phyloP scores from a whole-genome alignment of 176 grass and related monocot genomes.

The Ananas comosus region DNA sequence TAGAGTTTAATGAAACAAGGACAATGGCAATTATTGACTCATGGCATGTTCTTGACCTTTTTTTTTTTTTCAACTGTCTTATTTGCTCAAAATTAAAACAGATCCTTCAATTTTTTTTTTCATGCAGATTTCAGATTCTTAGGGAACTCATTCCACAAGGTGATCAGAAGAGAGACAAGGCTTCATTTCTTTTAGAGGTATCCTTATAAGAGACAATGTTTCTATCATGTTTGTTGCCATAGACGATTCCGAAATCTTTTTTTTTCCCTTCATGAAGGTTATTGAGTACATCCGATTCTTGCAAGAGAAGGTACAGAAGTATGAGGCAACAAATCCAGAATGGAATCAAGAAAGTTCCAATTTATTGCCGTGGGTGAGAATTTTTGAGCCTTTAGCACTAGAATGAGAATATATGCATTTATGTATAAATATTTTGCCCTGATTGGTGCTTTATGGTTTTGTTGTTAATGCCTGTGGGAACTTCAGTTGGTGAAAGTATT shows the following conservation, averaged over 20 bases:
- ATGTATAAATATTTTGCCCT: neutral
- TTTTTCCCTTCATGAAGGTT: neutral
- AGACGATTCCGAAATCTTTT: neutral
- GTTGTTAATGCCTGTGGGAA: neutral
- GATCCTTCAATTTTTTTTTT: neutral
- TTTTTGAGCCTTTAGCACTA: neutral
- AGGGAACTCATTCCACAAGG: slow-evolving; percentile 85
- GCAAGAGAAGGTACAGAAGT: slow-evolving; percentile 20
- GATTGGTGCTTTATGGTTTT: neutral
- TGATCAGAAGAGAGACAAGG: slow-evolving; percentile 99
- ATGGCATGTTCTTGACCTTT: no score
- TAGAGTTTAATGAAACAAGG: no score
- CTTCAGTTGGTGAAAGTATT: neutral
- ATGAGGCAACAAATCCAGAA: slow-evolving; percentile 7
- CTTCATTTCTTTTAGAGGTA: slow-evolving; percentile 92
- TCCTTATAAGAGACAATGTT: neutral
- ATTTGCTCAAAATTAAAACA: no score
- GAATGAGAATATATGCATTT: neutral
- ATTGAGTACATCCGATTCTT: slow-evolving; percentile 23
- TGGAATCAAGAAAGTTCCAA: slow-evolving; percentile 23
- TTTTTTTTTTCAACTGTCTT: no score
- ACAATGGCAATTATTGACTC: no score
- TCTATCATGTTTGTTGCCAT: neutral
- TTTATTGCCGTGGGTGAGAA: slow-evolving; percentile 24
- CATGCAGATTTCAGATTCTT: slow-evolving; percentile 95